Conservation (phyloP, 2,329 filamentous ascomycete genomes). For the Chaetomiaceae sp. region DNA sequence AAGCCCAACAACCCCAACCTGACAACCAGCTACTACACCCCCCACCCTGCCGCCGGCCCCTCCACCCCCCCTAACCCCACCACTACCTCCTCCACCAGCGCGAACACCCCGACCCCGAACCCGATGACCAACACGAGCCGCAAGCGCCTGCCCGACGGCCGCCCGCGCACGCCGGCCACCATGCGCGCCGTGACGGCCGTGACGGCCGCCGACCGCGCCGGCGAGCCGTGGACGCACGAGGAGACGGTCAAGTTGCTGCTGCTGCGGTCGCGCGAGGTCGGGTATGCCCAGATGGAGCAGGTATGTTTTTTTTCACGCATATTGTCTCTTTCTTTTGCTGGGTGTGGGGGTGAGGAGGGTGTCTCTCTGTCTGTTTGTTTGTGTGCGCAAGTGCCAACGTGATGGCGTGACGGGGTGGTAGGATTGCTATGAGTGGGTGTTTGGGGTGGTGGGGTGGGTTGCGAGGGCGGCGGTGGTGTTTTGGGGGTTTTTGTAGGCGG, state of each 20-base stretch:
- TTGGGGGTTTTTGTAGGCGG: no score
- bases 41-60: background rate
- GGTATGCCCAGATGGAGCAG: background rate
- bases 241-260: slow-evolving; percentile 3
- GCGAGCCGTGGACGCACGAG: background rate
- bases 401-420: no score
- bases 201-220: no score
- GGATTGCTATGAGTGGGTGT: no score
- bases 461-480: no score
- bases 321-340: background rate
- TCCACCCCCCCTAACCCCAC: background rate
- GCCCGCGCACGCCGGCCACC: background rate
- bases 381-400: no score
- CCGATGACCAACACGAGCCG: background rate
- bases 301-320: background rate
- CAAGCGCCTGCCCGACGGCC: background rate
- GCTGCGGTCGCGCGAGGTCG: background rate
- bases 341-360: no score
- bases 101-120: no score
- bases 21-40: background rate
- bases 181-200: no score
- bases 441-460: no score
- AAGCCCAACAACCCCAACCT: background rate
- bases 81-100: no score
- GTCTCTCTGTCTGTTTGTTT: background rate